phyloP scores from a whole-genome alignment of 495 filamentous ascomycete species.

The Neurospora sp. region DNA sequence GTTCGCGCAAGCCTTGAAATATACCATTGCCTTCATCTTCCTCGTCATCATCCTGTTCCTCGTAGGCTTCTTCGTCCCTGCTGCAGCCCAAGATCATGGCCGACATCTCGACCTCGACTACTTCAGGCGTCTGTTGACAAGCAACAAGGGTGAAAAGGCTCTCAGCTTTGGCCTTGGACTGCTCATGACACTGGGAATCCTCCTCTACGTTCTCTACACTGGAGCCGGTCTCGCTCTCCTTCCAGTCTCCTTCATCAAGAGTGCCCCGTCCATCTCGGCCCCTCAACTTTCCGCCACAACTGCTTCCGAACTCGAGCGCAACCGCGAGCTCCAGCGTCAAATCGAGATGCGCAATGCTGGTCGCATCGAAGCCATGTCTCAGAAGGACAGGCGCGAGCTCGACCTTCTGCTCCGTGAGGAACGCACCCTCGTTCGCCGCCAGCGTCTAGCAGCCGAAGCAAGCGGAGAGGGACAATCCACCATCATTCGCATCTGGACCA shows the following conservation, averaged over 20 bases:
- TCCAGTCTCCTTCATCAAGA: conserved; percentile 83
- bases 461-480: conserved; percentile 60
- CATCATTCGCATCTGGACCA: conserved; percentile 62
- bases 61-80: conserved; percentile 85
- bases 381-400: conserved; percentile 79
- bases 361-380: conserved; percentile 58
- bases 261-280: conserved; percentile 68
- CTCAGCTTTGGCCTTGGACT: conserved; percentile 81
- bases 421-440: conserved; percentile 78
- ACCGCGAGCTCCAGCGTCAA: conserved; percentile 83
- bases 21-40: conserved; percentile 73
- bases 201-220: conserved; percentile 81
- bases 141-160: conserved; percentile 87
- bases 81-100: conserved; percentile 50
- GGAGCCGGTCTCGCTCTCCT: conserved; percentile 81
- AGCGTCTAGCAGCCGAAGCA: conserved; percentile 74
- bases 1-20: conserved; percentile 78
- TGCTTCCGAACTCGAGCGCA: conserved; percentile 65
- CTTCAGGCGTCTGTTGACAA: conserved; percentile 71
- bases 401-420: conserved; percentile 83
- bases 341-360: conserved; percentile 78
- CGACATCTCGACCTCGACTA: conserved; percentile 70
- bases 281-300: conserved; percentile 67
- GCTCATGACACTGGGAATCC: conserved; percentile 71
- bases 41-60: conserved; percentile 77